Evolutionary conservation across 495 filamentous ascomycete species (phyloP), one percentile per base, ranked within the genome.

Genomic region (Collariella sp.): DNA sequence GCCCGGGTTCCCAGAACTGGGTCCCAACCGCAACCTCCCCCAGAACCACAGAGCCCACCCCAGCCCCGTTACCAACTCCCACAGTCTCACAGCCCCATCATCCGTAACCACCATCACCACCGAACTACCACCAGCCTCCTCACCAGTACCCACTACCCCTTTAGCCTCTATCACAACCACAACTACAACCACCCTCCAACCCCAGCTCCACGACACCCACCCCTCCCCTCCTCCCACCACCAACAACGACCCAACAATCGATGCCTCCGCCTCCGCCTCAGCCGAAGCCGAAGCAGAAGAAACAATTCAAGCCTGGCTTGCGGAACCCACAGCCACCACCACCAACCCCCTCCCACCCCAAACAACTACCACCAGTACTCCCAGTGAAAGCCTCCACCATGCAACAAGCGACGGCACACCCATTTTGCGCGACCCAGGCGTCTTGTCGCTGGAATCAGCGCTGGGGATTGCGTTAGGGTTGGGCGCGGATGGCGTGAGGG

Each of bases 281-380:
- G n/a, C n/a, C n/a, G n/a, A n/a, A n/a, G n/a, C n/a, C n/a, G n/a
- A n/a, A n/a, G n/a, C n/a, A n/a, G n/a, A n/a, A n/a, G 49, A 61
- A 26, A 67, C 65, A 10, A 67, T 69, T 36, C 55, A 63, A 44
- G 64, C 67, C 33, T 67, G 62, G 64, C 62, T 67, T 33, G 58
- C 66, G 24, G 64, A 67, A 38, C 64, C 52, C 4, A 11, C 44
- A 2, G 9, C 26, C 19, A 15, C 41, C 4, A 16, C 41, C 41
- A 10, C 24, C 16, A 41, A 19, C 23, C 40, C 29, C 5, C 26
- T 10, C 29, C 46, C 11, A 40, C 40, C 9, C 5, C 18, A 33
- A 33, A 40, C 31, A 12, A 23, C 46, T 26, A n/a, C 46, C 46
- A 44, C 41, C 20, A 3, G 15, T 1, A 7, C 11, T 2, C 18